phyloP scores from a whole-genome alignment of 2,329 filamentous ascomycete species.

The Aureobasidium musti region DNA sequence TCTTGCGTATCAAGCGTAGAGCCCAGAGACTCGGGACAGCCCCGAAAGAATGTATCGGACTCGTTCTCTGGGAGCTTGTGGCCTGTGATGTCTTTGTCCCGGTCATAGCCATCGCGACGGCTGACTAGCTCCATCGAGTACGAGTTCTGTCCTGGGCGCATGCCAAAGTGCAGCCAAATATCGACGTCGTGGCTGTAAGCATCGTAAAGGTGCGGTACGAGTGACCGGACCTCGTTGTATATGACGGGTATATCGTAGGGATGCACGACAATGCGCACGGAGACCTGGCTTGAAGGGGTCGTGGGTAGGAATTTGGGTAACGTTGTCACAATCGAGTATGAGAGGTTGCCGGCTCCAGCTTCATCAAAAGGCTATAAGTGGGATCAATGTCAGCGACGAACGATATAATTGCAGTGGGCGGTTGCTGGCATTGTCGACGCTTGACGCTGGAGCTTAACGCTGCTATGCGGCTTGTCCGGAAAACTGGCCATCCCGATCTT shows the following conservation, averaged over 20 bases:
- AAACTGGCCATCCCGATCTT: background rate
- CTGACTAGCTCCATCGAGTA: conserved; percentile 72
- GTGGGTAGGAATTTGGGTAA: conserved; percentile 66
- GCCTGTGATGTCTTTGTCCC: conserved; percentile 68
- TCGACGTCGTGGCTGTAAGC: conserved; percentile 57
- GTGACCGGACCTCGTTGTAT: conserved; percentile 65
- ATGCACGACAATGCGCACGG: conserved; percentile 65
- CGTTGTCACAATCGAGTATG: conserved; percentile 71
- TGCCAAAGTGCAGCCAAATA: conserved; percentile 74
- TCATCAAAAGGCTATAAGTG: conserved; percentile 69
- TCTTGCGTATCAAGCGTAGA: conserved; percentile 39
- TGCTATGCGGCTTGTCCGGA: background rate
- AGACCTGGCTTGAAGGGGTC: conserved; percentile 38
- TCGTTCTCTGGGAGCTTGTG: conserved; percentile 37
- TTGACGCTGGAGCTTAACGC: background rate
- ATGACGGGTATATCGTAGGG: conserved; percentile 68
- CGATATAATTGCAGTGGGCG: background rate
- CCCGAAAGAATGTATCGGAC: conserved; percentile 34
- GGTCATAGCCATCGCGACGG: conserved; percentile 69
- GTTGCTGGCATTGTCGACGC: background rate
- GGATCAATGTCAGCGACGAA: conserved; percentile 27
- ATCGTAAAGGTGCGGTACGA: conserved; percentile 65
- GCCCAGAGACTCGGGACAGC: conserved; percentile 38
- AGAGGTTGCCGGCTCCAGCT: conserved; percentile 70
- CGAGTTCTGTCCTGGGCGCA: conserved; percentile 65